Base-by-base conservation (phyloP, 2,329 filamentous ascomycete species). In the Xylaria sp. region DNA sequence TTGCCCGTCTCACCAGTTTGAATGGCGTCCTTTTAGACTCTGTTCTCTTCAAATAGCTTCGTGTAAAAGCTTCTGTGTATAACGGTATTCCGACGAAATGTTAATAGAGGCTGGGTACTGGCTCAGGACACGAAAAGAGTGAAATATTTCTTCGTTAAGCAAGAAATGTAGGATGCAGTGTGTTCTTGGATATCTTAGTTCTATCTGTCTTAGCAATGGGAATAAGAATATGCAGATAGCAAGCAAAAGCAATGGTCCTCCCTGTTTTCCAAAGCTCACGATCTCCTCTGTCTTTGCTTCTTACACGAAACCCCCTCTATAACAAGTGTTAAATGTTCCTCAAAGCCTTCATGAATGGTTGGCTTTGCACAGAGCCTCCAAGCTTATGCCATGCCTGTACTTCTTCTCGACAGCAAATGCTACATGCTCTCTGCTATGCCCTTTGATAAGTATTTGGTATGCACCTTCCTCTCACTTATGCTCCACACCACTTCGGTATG, bases 231-330 rank as follows among this genome's bases (percentile, higher is more conserved):
- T 63, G 57, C 52, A 31, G 28, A 54, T 25, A 51, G 46, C 41
- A 31, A 58, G 62, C 61, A 60, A 69, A 65, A 69, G 64, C 64
- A 67, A 69, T 57, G 34, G 28, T 54, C 39, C 39, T 23, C 52
- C 44, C 55, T 52, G 37, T 56, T 71, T 71, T 69, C 69, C 66
- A 71, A 71, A 65, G 66, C 66, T 46, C 55, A 3, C 57, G 34
- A 23, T 71, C 62, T 61, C 46, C 69, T 58, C 13, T 13, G 15
- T 59, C 46, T 28, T n/a, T n/a, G 15, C 41, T 37, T n/a, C 18
- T 41, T 5, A 23, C 12, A 39, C 15, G 60, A 56, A 46, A 10
- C 65, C 39, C 28, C 28, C 23, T 61, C 34, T 55, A 57, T 46
- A 55, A 52, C 51, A 54, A 60, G 58, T 25, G 48, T 56, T 31